These are phyloP conservation scores for Penicillium glabrum DNA, from an alignment of 2,329 filamentous ascomycete species.

Conservation along the genomic window DNA sequence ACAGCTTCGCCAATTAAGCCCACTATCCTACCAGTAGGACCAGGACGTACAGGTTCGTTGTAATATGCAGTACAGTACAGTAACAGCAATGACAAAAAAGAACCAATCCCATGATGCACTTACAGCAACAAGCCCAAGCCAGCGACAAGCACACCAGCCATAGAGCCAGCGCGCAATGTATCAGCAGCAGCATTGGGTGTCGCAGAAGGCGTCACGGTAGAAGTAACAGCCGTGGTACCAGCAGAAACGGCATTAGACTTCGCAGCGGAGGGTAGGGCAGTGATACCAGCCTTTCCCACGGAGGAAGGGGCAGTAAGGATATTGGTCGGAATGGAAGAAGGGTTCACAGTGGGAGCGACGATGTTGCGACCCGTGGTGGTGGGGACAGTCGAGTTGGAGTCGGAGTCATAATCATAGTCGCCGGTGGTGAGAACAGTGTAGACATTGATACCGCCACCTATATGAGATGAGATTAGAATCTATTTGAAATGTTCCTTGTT, in stretches of 20 bases:
- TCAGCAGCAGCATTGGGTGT: constrained; percentile 19
- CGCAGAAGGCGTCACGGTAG: constrained; percentile 10
- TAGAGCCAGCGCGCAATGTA: constrained; percentile 13
- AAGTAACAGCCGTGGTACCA: constrained; percentile 1
- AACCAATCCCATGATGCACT: neutral
- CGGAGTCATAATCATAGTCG: neutral
- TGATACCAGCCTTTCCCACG: constrained; percentile 6
- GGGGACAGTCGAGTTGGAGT: neutral
- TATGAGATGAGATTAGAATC: neutral
- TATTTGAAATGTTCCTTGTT: neutral
- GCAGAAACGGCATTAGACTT: constrained; percentile 4
- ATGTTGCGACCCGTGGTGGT: constrained; percentile 18
- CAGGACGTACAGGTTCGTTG: neutral
- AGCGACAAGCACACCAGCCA: constrained; percentile 19
- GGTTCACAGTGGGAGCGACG: constrained; percentile 15
- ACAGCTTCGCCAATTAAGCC: neutral
- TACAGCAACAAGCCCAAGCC: constrained; percentile 21
- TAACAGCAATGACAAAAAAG: neutral
- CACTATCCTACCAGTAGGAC: neutral
- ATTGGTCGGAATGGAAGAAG: constrained; percentile 8
- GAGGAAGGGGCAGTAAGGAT: constrained; percentile 23
- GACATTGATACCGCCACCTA: constrained; percentile 18
- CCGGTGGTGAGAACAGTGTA: constrained; percentile 19
- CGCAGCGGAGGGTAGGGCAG: neutral
- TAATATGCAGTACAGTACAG: constrained; percentile 1